Evolutionary conservation across 768 basidiomycete species (phyloP).

Genomic region (Chalciporus chontae): DNA sequence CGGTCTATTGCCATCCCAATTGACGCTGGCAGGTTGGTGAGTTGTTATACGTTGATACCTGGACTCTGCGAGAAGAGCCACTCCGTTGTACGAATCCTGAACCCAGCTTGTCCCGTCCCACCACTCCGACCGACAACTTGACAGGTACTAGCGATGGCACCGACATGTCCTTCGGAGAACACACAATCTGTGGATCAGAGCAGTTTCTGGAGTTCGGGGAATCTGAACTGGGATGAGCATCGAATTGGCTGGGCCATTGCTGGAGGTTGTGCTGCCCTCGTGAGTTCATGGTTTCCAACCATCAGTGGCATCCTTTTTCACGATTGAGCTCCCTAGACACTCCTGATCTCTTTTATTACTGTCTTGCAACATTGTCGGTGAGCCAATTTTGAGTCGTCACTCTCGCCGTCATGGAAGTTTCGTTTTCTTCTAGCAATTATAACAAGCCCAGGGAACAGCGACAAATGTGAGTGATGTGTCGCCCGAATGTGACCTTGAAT

Average conservation of each 20-base stretch:
- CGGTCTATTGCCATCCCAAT: background rate
- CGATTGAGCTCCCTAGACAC: slow-evolving; percentile 39
- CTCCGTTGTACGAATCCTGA: slow-evolving; percentile 7
- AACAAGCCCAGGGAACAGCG: slow-evolving; percentile 70
- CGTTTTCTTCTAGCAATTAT: slow-evolving; percentile 54
- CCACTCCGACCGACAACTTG: background rate
- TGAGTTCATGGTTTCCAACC: slow-evolving; percentile 31
- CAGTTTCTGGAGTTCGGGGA: slow-evolving; percentile 55
- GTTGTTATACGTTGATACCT: background rate
- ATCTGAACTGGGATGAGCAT: slow-evolving; percentile 57
- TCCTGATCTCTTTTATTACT: slow-evolving; percentile 54
- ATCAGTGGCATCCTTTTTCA: background rate
- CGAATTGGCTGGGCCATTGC: slow-evolving; percentile 74
- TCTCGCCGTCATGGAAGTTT: background rate
- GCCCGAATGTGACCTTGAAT: background rate
- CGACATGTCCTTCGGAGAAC: slow-evolving; percentile 52
- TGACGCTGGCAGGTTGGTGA: slow-evolving; percentile 4
- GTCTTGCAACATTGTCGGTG: slow-evolving; percentile 64
- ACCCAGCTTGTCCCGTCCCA: background rate
- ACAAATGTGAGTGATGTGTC: slow-evolving; percentile 56
- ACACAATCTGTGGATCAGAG: slow-evolving; percentile 50
- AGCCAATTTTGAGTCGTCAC: slow-evolving; percentile 16
- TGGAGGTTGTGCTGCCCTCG: slow-evolving; percentile 55
- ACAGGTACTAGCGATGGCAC: slow-evolving; percentile 16
- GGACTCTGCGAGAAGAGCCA: slow-evolving; percentile 1